phyloP scores from a whole-genome alignment of 208 protist species.

The Trypanosoma boissoni region DNA sequence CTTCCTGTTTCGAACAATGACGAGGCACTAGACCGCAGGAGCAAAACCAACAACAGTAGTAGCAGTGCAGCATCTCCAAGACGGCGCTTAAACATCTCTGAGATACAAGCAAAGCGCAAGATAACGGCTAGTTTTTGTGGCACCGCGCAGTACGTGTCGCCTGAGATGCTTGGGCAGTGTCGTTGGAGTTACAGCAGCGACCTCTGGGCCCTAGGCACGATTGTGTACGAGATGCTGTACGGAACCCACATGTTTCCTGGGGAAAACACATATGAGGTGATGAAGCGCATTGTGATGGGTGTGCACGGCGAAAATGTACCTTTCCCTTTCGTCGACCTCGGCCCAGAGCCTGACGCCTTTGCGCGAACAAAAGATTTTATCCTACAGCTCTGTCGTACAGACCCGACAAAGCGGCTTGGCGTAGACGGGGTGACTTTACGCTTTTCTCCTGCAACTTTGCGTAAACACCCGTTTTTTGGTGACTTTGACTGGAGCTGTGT shows the following conservation, averaged over 20 bases:
- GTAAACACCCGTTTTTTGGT: slow-evolving; percentile 63
- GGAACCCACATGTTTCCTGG: slow-evolving; percentile 83
- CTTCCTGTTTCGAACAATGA: slow-evolving; percentile 51
- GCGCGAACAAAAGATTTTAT: slow-evolving; percentile 70
- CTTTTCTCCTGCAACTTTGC: slow-evolving; percentile 63
- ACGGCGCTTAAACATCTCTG: slow-evolving; percentile 69
- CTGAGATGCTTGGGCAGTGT: slow-evolving; percentile 92
- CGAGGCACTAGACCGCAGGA: slow-evolving; percentile 27
- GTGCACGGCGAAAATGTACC: slow-evolving; percentile 19
- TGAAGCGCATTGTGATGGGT: slow-evolving; percentile 64
- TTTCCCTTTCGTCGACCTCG: slow-evolving; percentile 55
- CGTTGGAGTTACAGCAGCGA: slow-evolving; percentile 93
- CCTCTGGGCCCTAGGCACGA: slow-evolving; percentile 93
- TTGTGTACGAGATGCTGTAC: slow-evolving; percentile 92
- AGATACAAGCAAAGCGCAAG: slow-evolving; percentile 80
- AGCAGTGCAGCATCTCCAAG: not conserved
- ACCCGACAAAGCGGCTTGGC: slow-evolving; percentile 70
- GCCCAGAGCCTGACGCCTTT: slow-evolving; percentile 35
- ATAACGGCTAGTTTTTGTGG: slow-evolving; percentile 86
- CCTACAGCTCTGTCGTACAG: slow-evolving; percentile 41
- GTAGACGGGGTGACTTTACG: slow-evolving; percentile 43
- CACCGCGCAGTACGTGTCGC: slow-evolving; percentile 94
- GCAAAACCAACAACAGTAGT: not conserved
- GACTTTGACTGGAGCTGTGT: slow-evolving; percentile 66
- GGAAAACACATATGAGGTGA: slow-evolving; percentile 57